These are phyloP conservation scores for Aspergillus affinis DNA, from an alignment of 495 filamentous ascomycete species.

Conservation along the genomic window DNA sequence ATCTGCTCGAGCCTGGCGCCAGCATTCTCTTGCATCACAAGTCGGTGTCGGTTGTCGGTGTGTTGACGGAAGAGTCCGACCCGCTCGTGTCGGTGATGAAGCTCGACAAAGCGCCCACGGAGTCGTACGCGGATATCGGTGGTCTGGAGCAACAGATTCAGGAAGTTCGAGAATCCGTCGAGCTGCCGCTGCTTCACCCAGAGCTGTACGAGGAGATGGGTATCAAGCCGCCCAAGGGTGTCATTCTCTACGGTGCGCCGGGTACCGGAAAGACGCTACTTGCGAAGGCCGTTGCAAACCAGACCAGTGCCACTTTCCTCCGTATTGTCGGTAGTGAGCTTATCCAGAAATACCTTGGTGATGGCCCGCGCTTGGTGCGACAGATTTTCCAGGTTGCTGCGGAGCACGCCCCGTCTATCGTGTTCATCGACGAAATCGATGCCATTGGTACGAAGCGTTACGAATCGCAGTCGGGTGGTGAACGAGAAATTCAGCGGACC, in stretches of 20 bases:
- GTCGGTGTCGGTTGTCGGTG: slow-evolving; percentile 94
- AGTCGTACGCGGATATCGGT: slow-evolving; percentile 98
- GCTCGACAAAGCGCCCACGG: slow-evolving; percentile 96
- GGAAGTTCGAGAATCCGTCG: slow-evolving; percentile 95
- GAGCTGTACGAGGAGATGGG: slow-evolving; percentile 99
- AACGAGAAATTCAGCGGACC: slow-evolving; percentile 95
- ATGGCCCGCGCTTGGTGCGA: slow-evolving; percentile 89
- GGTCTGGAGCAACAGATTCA: slow-evolving; percentile 94
- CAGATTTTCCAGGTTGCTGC: slow-evolving; percentile 98
- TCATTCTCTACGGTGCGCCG: slow-evolving; percentile 96
- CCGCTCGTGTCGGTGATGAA: slow-evolving; percentile 99
- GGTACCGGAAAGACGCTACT: slow-evolving; percentile 97
- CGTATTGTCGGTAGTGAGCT: slow-evolving; percentile 97
- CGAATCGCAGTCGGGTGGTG: slow-evolving; percentile 93
- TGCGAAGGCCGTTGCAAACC: slow-evolving; percentile 97
- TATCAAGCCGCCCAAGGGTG: slow-evolving; percentile 99
- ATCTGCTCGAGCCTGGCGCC: slow-evolving; percentile 92
- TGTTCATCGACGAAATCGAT: slow-evolving; percentile 99
- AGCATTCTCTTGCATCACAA: slow-evolving; percentile 97
- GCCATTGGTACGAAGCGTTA: slow-evolving; percentile 99
- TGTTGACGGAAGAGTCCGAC: slow-evolving; percentile 95
- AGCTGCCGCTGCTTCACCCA: slow-evolving; percentile 91
- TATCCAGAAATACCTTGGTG: slow-evolving; percentile 98
- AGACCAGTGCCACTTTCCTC: slow-evolving; percentile 96
- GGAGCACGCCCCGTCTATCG: slow-evolving; percentile 94